Evolutionary conservation across 2,329 filamentous ascomycete genomes (phyloP).

Genomic region (Aspergillus chevalieri): DNA sequence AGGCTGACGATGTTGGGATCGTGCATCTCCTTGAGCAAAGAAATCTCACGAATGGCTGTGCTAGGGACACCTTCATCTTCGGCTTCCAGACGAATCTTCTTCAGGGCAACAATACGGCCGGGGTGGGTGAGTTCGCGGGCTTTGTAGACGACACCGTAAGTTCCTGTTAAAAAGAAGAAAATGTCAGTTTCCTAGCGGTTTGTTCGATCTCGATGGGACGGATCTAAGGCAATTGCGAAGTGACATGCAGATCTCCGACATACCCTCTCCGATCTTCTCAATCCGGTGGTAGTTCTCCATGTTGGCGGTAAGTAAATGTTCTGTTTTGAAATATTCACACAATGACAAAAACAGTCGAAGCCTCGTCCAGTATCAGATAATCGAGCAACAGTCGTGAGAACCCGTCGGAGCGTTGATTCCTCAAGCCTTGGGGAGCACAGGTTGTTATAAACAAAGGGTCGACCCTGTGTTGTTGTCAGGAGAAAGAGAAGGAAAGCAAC

Average conservation of each 20-base stretch:
- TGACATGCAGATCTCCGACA: conserved; percentile 18
- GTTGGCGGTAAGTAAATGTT: conserved; percentile 10
- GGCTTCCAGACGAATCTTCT: conserved; percentile 92
- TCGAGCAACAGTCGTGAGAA: neutral
- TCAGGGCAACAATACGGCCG: conserved; percentile 82
- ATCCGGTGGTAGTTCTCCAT: conserved; percentile 98
- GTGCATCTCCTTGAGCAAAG: conserved; percentile 88
- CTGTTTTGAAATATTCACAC: neutral
- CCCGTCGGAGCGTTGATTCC: conserved; percentile 1
- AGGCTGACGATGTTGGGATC: conserved; percentile 85
- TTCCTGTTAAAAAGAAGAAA: conserved; percentile 51
- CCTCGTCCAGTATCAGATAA: neutral
- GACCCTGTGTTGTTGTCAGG: conserved; percentile 14
- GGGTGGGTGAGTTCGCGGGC: conserved; percentile 75
- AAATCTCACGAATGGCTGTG: conserved; percentile 91
- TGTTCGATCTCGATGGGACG: neutral
- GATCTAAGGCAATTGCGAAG: conserved; percentile 1
- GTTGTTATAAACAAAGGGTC: conserved; percentile 2
- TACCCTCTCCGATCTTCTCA: conserved; percentile 94
- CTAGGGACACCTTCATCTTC: conserved; percentile 92
- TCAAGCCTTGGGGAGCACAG: conserved; percentile 4
- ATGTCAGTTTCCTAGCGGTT: neutral
- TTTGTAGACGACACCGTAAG: conserved; percentile 94
- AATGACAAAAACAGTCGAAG: conserved; percentile 1
- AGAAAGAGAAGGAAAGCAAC: conserved; percentile 11